Evolutionary conservation across 2,329 filamentous ascomycete species (phyloP), one percentile per base, ranked within the genome.

Genomic region (Phyllosticta citriasiana): DNA sequence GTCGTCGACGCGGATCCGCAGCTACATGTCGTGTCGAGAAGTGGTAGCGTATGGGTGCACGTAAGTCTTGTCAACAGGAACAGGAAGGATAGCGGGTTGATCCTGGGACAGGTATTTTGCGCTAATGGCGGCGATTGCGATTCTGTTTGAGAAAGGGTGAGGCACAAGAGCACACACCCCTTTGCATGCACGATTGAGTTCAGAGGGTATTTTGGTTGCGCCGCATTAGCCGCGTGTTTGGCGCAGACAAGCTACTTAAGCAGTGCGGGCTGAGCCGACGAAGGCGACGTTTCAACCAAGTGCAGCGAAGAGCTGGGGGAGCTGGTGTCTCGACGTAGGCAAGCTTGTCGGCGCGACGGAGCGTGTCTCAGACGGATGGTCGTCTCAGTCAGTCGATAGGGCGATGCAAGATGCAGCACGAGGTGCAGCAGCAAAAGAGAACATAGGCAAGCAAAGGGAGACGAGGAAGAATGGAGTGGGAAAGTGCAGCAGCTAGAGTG

Each of bases 61-160:
- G 70, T 78, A 73, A 72, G 76, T 77, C 57, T 52, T 68, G 30
- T 63, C 64, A 7, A 33, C 33, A 40, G 33, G 33, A 40, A 40
- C 33, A 40, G 33, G 33, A 40, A 40, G 8, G 33, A 40, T 4
- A 40, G 14, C 6, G 14, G 33, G 33, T 16, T 40, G 33, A 40
- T 40, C 33, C 33, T 40, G 33, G 33, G 33, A 40, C 66, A 76
- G 74, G 65, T 76, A 76, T 71, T 74, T 75, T 62, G 71, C 70
- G 63, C 56, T 73, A 53, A 74, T 75, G 72, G 69, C 68, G 64
- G 63, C 77, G 55, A 71, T 78, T 64, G 74, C 75, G 60, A 73
- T 67, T 58, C 62, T 73, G 69, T 61, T 60, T 60, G 58, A 60
- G 58, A 26, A 16, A 51, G 33, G 33, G 14, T 40, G 33, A 40